phyloP scores from a whole-genome alignment of 2,329 filamentous ascomycete species.

The Xylaria multiplex region DNA sequence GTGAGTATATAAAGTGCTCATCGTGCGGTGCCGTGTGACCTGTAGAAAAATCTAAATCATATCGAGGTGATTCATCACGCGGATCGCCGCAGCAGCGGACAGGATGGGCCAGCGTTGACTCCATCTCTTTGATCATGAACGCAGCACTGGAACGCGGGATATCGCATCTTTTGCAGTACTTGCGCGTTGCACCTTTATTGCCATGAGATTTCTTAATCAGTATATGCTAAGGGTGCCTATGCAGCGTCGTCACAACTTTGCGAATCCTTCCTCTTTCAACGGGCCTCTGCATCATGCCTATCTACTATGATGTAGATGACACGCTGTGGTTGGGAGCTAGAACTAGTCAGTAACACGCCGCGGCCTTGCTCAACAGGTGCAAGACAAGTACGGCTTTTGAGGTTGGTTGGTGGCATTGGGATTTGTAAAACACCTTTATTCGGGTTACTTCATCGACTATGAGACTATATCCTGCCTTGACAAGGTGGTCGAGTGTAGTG shows the following conservation, averaged over 20 bases:
- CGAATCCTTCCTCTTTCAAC: background rate
- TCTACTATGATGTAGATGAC: background rate
- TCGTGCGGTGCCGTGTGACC: conserved; percentile 69
- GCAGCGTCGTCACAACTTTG: background rate
- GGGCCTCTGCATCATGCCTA: background rate
- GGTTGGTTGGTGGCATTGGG: background rate
- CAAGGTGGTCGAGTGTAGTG: background rate
- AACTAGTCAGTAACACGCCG: too few relatives aligned
- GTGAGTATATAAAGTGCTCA: conserved; percentile 62
- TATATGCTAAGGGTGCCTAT: background rate
- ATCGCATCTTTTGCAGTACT: conserved; percentile 68
- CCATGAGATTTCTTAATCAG: too few relatives aligned
- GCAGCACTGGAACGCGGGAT: conserved; percentile 64
- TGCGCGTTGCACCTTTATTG: background rate
- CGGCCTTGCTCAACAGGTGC: background rate
- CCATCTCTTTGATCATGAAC: conserved; percentile 35
- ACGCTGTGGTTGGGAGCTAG: background rate
- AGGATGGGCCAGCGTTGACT: conserved; percentile 60
- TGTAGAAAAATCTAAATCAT: conserved; percentile 76
- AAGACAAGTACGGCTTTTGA: background rate
- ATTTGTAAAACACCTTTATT: background rate
- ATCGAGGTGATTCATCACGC: conserved; percentile 74
- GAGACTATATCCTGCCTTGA: background rate
- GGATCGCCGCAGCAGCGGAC: conserved; percentile 63
- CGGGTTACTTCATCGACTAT: background rate